Conservation (phyloP, 1,284 basidiomycete genomes). For the Sutorius eximius region DNA sequence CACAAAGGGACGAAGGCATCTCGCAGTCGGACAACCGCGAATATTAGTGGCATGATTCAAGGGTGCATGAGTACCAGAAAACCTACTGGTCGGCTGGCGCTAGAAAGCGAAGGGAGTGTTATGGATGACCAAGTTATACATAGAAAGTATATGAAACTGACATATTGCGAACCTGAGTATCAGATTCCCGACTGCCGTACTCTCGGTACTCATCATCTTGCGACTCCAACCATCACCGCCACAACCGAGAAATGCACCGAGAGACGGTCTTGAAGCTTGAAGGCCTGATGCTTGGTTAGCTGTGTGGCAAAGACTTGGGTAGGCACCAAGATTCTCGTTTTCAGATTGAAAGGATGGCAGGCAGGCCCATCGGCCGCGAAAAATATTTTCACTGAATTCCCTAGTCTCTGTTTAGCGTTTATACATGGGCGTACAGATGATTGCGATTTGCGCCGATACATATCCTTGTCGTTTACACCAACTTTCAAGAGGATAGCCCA, state of each 20-base stretch:
- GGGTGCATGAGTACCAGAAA: neutral
- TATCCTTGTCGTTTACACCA: neutral
- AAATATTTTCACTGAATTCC: neutral
- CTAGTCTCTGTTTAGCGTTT: neutral
- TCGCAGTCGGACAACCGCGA: neutral
- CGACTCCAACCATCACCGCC: neutral
- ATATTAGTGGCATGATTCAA: neutral
- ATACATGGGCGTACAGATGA: neutral
- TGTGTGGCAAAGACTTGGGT: neutral
- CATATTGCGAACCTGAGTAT: neutral
- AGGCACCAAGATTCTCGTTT: neutral
- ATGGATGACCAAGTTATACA: neutral
- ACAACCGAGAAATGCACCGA: neutral
- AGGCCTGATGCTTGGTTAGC: too few relatives aligned
- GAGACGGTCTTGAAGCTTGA: neutral
- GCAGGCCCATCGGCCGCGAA: too few relatives aligned
- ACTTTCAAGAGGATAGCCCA: neutral
- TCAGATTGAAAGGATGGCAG: too few relatives aligned
- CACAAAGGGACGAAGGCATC: neutral
- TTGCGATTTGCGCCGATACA: neutral
- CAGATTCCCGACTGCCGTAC: neutral
- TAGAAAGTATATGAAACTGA: neutral
- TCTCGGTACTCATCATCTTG: neutral
- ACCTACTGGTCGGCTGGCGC: neutral
- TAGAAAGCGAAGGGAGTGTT: neutral